phyloP scores from a whole-genome alignment of 148 eudicot genomes.

The Arctostaphylos glauca region DNA sequence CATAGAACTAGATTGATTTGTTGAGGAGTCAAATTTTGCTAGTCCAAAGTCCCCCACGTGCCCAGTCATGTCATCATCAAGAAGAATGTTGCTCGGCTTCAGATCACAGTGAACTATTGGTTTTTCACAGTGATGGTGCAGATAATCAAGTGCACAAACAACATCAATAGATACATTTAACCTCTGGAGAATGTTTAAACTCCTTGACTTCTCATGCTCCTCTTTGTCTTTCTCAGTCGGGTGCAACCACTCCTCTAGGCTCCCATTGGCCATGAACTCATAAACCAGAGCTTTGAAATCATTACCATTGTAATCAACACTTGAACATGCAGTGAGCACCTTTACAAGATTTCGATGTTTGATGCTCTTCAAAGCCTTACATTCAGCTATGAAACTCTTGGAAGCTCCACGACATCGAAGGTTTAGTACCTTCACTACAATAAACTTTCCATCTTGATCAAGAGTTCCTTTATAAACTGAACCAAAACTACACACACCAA shows the following conservation, averaged over 20 bases:
- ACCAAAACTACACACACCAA: not conserved
- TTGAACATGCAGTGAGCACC: not conserved
- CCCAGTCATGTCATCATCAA: not conserved
- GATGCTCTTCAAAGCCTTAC: not conserved
- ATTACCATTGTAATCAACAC: not conserved
- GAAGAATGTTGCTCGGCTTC: not conserved
- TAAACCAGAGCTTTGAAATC: not conserved
- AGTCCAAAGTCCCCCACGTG: not conserved
- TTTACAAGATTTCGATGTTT: not conserved
- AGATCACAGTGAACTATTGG: not conserved
- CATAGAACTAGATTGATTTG: not conserved
- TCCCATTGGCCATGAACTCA: slow-evolving; percentile 5
- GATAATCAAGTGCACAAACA: not conserved
- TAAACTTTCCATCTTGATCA: not conserved
- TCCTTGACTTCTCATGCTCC: not conserved
- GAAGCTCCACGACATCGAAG: not conserved
- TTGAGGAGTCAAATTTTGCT: not conserved
- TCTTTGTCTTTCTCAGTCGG: not conserved
- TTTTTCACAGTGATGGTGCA: not conserved
- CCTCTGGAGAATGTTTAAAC: not conserved
- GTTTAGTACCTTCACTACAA: not conserved
- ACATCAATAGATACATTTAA: not conserved
- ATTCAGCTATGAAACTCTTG: not conserved
- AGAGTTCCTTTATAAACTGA: not conserved
- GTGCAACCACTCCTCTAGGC: not conserved